Percentiles rank a stretch among this genome's conserved stretches.
phyloP scores from a whole-genome alignment of 495 filamentous ascomycete genomes.

The Aspergillus sparsus region DNA sequence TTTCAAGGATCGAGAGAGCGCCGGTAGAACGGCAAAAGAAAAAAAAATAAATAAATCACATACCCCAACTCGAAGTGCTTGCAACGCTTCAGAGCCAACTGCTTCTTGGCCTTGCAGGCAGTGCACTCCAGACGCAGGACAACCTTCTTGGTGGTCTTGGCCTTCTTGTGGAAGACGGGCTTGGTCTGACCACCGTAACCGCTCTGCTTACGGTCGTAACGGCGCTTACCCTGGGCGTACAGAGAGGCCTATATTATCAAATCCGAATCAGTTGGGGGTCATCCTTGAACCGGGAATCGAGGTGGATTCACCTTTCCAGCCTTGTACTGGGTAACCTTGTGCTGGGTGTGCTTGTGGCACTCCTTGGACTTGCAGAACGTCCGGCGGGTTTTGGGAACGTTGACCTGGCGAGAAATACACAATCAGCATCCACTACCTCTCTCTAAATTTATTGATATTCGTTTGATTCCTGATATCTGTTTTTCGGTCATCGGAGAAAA shows the following conservation, averaged over 20 bases:
- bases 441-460: background rate
- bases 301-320: slow-evolving; percentile 71
- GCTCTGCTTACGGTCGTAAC: slow-evolving; percentile 99
- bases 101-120: slow-evolving; percentile 96
- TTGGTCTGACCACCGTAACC: slow-evolving; percentile 99
- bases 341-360: slow-evolving; percentile 91
- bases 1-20: background rate
- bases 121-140: slow-evolving; percentile 97
- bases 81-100: slow-evolving; percentile 96
- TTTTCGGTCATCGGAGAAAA: slow-evolving; percentile 22
- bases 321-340: slow-evolving; percentile 98
- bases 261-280: slow-evolving; percentile 29
- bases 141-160: slow-evolving; percentile 99
- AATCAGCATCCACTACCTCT: slow-evolving; percentile 32
- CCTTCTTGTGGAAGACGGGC: slow-evolving; percentile 99
- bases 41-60: slow-evolving; percentile 28
- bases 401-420: slow-evolving; percentile 58
- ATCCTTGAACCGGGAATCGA: slow-evolving; percentile 13
- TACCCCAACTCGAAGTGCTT: slow-evolving; percentile 99
- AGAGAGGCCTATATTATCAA: slow-evolving; percentile 68
- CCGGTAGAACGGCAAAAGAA: background rate
- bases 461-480: background rate
- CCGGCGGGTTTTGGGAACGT: slow-evolving; percentile 87
- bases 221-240: slow-evolving; percentile 98
- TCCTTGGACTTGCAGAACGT: slow-evolving; percentile 95